A percentile compares a stretch with the other conserved stretches of the same genome.
These are phyloP conservation scores for Prosopis cineraria DNA, from an alignment of 306 rosid genomes.

Conservation along the genomic window DNA sequence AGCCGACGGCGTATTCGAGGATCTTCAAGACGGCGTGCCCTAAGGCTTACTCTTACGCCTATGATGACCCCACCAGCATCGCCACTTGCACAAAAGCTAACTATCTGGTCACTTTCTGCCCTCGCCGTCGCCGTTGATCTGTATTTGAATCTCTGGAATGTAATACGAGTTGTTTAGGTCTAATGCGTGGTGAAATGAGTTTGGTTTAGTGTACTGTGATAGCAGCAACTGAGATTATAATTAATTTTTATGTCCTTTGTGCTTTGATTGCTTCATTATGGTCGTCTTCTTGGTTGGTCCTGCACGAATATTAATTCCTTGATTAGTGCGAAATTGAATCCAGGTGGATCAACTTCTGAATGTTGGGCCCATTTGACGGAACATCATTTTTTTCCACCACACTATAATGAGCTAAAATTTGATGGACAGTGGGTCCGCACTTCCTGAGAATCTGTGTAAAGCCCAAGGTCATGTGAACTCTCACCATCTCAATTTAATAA, in stretches of 20 bases:
- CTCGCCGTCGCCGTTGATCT: slow-evolving; percentile 32
- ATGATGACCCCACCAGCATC: slow-evolving; percentile 95
- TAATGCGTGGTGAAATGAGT: not conserved
- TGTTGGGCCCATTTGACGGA: not conserved
- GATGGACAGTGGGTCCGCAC: not conserved
- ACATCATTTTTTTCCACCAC: not conserved
- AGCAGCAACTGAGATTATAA: not conserved
- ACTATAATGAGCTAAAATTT: not conserved
- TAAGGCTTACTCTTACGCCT: slow-evolving; percentile 85
- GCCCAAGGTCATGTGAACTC: not conserved
- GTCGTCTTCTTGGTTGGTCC: not conserved
- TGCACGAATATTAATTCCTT: not conserved
- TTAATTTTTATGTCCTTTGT: not conserved
- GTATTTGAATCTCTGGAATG: not conserved
- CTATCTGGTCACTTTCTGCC: slow-evolving; percentile 84
- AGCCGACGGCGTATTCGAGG: slow-evolving; percentile 83
- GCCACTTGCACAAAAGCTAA: slow-evolving; percentile 78
- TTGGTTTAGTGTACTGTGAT: not conserved
- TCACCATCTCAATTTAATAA: no score
- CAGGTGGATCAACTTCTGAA: not conserved
- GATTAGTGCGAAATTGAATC: not conserved
- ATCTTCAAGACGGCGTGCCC: slow-evolving; percentile 94
- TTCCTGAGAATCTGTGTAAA: not conserved
- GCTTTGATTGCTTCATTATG: not conserved
- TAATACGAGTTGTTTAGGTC: not conserved